Evolutionary conservation across 1,284 basidiomycete genomes (phyloP), one percentile per base, ranked within the genome.

Genomic region (Mycena citricolor): DNA sequence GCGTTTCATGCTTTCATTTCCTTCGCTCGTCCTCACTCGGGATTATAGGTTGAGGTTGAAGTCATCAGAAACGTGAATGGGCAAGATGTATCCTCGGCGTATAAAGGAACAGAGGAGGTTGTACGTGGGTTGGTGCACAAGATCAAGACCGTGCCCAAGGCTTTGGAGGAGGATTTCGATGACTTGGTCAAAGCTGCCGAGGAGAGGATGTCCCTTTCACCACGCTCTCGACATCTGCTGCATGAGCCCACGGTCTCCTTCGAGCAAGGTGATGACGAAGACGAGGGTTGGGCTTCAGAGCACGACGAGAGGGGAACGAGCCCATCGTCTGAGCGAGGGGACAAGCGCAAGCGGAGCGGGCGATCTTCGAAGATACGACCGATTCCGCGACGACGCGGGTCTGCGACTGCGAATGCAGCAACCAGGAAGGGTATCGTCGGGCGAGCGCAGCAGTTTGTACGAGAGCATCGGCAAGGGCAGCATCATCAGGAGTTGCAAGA

Each of bases 31-130:
- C 20, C 25, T 24, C 25, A 25, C n/a, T 32, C 37, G 11, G 30
- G 17, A 37, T 33, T 30, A 21, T 37, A 83, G 77, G 78, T 83
- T 37, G 74, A 82, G 42, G 80, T 83, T 5, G 77, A 83, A 54
- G 78, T 84, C 21, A 70, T 79, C 46, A 64, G 68, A 8, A 76
- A 83, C 45, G 63, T 65, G 5, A 50, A 61, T 16, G 59, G 64
- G 14, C 45, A 57, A 13, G 45, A 47, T 23, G 29, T 46, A 42
- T 44, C 47, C 42, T 43, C 47, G 13, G 47, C 51, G 26, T 49
- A 47, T n/a, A 36, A 44, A 11, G 51, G 51, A 0, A 20, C 41
- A 8, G 49, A 46, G 49, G 53, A 43, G 32, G 55, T 41, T 20
- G 55, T 62, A 8, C 59, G 62, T n/a, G 54, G 66, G 5, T 63